Evolutionary conservation across 192 early-diverging fungal species (phyloP).

Genomic region (Geranomyces variabilis): DNA sequence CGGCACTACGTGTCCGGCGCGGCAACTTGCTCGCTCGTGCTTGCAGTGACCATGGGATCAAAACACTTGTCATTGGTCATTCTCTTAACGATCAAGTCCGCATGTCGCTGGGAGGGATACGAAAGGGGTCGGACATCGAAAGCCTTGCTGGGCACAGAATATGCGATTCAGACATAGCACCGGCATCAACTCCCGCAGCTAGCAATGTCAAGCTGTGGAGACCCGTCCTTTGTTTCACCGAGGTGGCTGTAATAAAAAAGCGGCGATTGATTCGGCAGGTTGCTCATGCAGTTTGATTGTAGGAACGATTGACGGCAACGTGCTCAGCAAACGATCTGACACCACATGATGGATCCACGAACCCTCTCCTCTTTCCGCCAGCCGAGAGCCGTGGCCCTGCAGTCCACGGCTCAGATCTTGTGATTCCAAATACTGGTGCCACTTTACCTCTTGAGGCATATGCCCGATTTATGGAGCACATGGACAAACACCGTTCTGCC

Average conservation of each 20-base stretch:
- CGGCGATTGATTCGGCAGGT: neutral
- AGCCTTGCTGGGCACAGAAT: constrained; percentile 48
- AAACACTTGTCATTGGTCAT: constrained; percentile 49
- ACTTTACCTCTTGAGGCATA: constrained; percentile 17
- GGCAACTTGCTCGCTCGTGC: constrained; percentile 43
- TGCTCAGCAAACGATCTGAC: neutral
- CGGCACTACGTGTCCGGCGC: constrained; percentile 33
- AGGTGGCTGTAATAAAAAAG: constrained; percentile 38
- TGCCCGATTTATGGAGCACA: constrained; percentile 43
- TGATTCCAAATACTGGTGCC: neutral
- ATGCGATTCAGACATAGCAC: constrained; percentile 34
- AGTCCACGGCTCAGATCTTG: neutral
- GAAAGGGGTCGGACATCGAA: constrained; percentile 49
- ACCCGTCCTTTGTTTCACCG: constrained; percentile 44
- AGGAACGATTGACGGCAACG: constrained; percentile 15
- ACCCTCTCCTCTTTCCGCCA: constrained; percentile 27
- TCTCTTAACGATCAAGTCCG: constrained; percentile 54
- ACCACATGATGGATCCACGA: constrained; percentile 5
- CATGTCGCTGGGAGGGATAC: constrained; percentile 45
- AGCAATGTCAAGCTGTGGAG: constrained; percentile 42
- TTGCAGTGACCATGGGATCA: constrained; percentile 41
- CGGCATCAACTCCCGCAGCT: constrained; percentile 39
- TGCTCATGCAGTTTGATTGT: neutral
- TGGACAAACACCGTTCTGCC: constrained; percentile 43
- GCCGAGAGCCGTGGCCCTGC: neutral